Evolutionary conservation across 2,329 filamentous ascomycete genomes (phyloP), one percentile per base, ranked within the genome.

Genomic region (Bimuria novae-zelandiae): DNA sequence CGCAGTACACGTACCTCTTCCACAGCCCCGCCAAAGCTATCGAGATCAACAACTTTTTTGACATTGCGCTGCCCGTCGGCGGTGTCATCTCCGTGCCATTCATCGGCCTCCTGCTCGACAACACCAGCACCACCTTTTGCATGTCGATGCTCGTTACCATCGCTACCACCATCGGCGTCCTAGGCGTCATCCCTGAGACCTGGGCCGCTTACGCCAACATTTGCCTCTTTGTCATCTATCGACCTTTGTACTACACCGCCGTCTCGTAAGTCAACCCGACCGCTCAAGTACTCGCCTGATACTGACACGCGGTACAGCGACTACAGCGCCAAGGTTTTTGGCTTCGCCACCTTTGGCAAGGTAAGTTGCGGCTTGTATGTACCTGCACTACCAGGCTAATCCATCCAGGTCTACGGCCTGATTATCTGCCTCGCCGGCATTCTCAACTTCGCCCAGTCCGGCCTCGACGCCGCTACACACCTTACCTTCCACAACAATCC

Each of bases 401-500:
- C n/a, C n/a, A n/a, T n/a, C n/a, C n/a, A n/a, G n/a, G 91, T 97
- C n/a, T 96, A 96, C 73, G 92, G 92, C 10, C 81, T 92, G 17
- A 89, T 96, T 60, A 96, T 96, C 62, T 95, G 90, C 73, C 76
- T 94, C 1, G 88, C 91, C 0, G 92, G 92, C 0, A 72, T 96
- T 0, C 82, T 92, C 66, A 96, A 95, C 74, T 92, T 97, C 67
- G 84, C 84, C 1, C 91, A 96, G 76, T 88, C 87, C 4, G 90
- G 84, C 0, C 79, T 96, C 29, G 92, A 96, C 71, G 84, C 87
- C 21, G 71, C 93, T 30, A 91, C 92, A 35, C 89, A 95, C 67
- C 79, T 84, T 51, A 80, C 81, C 0, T 96, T 93, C 67, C 63
- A 78, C 19, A 84, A 86, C 4, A 80, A 95, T 69, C 92, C 92